These are phyloP conservation scores for Salix koriyanagi DNA, from an alignment of 345 rosid genomes.

Conservation along the genomic window DNA sequence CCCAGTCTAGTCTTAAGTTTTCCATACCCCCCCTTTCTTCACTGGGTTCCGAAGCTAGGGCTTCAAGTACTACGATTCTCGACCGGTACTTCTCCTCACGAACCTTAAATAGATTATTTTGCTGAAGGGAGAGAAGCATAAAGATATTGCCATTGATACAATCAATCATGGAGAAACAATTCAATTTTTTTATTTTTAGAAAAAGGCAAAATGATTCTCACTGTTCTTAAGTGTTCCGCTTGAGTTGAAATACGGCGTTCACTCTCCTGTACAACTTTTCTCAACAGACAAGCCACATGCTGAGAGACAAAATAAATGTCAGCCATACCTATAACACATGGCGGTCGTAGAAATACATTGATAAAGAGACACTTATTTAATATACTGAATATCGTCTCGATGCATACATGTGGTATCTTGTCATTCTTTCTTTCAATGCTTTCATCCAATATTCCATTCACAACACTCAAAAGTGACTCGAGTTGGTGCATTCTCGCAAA, in stretches of 20 bases:
- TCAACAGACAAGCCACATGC: slow-evolving; percentile 78
- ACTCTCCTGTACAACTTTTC: slow-evolving; percentile 91
- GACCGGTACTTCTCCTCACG: slow-evolving; percentile 89
- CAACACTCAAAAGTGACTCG: slow-evolving; percentile 82
- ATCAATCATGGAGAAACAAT: slow-evolving; percentile 7
- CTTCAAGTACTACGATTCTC: slow-evolving; percentile 80
- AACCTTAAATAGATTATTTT: slow-evolving; percentile 78
- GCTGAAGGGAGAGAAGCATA: slow-evolving; percentile 44
- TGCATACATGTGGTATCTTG: slow-evolving; percentile 83
- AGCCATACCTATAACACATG: neutral
- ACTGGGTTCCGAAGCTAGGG: slow-evolving; percentile 67
- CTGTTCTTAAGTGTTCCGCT: slow-evolving; percentile 90
- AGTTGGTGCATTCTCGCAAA: slow-evolving; percentile 87
- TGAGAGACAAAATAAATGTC: slow-evolving; percentile 34
- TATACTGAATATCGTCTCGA: neutral
- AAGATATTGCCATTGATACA: neutral
- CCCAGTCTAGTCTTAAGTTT: neutral
- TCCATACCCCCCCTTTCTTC: slow-evolving; percentile 65
- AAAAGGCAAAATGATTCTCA: slow-evolving; percentile 22
- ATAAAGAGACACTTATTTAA: neutral
- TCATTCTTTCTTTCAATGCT: slow-evolving; percentile 71
- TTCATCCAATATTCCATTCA: slow-evolving; percentile 86
- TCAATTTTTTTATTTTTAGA: neutral
- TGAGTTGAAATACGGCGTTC: slow-evolving; percentile 96
- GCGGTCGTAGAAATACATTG: neutral